These are phyloP conservation scores for Apiospora phragmitis DNA, from an alignment of 2,329 filamentous ascomycete species.

Conservation along the genomic window DNA sequence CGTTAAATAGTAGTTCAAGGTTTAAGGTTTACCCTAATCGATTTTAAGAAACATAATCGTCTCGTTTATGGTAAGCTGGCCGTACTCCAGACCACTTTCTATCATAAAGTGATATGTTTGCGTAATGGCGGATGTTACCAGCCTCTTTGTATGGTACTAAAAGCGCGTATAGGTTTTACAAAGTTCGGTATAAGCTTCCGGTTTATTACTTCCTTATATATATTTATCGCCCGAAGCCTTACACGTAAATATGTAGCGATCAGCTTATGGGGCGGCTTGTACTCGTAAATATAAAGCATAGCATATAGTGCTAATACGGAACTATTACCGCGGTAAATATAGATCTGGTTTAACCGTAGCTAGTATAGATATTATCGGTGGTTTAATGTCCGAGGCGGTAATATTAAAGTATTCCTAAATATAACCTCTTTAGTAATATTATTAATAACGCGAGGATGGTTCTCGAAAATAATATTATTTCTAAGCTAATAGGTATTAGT, in stretches of 20 bases:
- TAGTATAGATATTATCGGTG: slow-evolving; percentile 15
- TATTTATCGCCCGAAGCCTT: slow-evolving; percentile 42
- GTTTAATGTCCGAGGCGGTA: slow-evolving; percentile 19
- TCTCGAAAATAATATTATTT: slow-evolving; percentile 34
- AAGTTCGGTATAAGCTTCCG: slow-evolving; percentile 27
- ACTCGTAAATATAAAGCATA: slow-evolving; percentile 40
- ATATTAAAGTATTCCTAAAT: slow-evolving; percentile 13
- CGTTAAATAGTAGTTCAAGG: slow-evolving; percentile 33
- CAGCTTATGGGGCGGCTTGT: slow-evolving; percentile 50
- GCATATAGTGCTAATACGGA: slow-evolving; percentile 8
- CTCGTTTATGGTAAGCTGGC: slow-evolving; percentile 43
- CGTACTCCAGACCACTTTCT: slow-evolving; percentile 42
- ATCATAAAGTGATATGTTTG: slow-evolving; percentile 54
- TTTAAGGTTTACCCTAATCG: slow-evolving; percentile 25
- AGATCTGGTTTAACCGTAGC: slow-evolving; percentile 35
- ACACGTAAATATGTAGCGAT: slow-evolving; percentile 40
- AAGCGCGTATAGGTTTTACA: slow-evolving; percentile 31
- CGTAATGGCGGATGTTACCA: slow-evolving; percentile 43
- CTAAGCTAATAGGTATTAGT: slow-evolving; percentile 25
- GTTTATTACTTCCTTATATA: slow-evolving; percentile 34
- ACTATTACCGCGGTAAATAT: slow-evolving; percentile 23
- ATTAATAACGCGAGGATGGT: slow-evolving; percentile 28
- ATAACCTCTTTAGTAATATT: slow-evolving; percentile 21
- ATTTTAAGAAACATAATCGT: slow-evolving; percentile 45
- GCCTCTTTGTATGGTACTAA: slow-evolving; percentile 36